Base-by-base conservation (phyloP, 768 basidiomycete genomes). In the Pleurotus cornucopiae region DNA sequence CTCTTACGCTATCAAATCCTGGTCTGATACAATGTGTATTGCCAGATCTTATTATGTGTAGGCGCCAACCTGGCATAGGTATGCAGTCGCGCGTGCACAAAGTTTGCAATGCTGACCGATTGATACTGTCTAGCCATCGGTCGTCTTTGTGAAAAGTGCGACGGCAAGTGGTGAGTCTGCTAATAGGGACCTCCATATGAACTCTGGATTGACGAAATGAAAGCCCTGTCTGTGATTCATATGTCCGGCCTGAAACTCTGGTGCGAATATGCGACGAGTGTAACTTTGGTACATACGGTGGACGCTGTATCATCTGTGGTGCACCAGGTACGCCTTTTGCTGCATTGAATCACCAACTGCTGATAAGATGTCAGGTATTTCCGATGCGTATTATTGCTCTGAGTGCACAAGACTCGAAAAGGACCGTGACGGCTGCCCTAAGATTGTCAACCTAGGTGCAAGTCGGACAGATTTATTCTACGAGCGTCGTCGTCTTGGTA, bases 191-290 rank as follows among this genome's bases (percentile, higher is more conserved):
- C 37, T 20, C 3, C 38, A 54, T 11, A 51, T 26, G 3, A 12
- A 13, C 55, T 21, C 23, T 34, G 39, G 41, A 4, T 30, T 21
- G 25, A n/a, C 14, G 34, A 20, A 14, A 40, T 9, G 18, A 25
- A 46, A 99, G 96, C 70, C 96, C 96, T 6, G 92, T 98, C 45
- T 99, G 96, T 76, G 96, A 99, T 76, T 98, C 96, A 56, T 98
- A 98, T 74, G 97, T 99, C 60, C 85, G 97, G 64, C 97, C 97
- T 64, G 95, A 96, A 74, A 98, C 96, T 20, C 81, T 98, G 61
- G 97, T 98, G 57, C 85, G 96, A 60, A 98, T 98, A 62, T 99
- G 97, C 71, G 97, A 99, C 69, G 97, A 99, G 76, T 99, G 97
- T 73, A 98, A 98, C 72, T 99, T 98, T 74, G 92, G 94, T 62